Base-by-base conservation (phyloP, 345 rosid species). In the Euphorbia lathyris region DNA sequence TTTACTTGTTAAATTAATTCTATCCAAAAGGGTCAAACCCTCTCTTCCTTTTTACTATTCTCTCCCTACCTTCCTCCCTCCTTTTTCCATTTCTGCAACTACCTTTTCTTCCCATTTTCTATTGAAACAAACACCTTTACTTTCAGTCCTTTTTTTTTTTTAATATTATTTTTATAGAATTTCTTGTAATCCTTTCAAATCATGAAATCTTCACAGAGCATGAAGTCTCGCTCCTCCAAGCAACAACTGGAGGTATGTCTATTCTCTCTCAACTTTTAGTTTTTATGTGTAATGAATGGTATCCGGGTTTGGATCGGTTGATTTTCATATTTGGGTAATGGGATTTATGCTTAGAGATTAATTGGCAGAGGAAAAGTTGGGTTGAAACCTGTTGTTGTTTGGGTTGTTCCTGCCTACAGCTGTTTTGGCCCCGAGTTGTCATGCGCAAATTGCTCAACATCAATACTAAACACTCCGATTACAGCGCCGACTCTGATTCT, bases 371-470 rank as follows among this genome's bases (percentile, higher is more conserved):
- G 27, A 53, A 40, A 68, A 78, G 69, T 82, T 79, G 88, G 87
- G 83, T 82, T 88, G 88, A 90, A 78, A 68, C 81, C 60, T 90
- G 86, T 79, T 71, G 65, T 71, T 90, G 90, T 85, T 90, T 92
- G 82, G 91, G 83, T 84, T 88, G 84, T 85, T 85, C 85, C 59
- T 88, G 84, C 88, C 75, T 91, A 73, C 97, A 93, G 83, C 81
- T 86, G 66, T 86, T 91, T 69, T 94, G 98, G 98, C 87, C 96
- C 1, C 78, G 86, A 43, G 80, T 86, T 30, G 81, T 91, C 65
- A 70, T 94, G 85, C 88, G 96, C 61, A 91, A 94, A 76, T 88
- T 83, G 95, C 80, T 94, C 58, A 91, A 94, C 79, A 86, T 94
- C 78, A 74, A 74, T 68, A 43, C 84, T 65, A 83, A 61, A 65